These are phyloP conservation scores for Sclerotinia subarctica DNA, from an alignment of 2,329 filamentous ascomycete species.

Conservation along the genomic window DNA sequence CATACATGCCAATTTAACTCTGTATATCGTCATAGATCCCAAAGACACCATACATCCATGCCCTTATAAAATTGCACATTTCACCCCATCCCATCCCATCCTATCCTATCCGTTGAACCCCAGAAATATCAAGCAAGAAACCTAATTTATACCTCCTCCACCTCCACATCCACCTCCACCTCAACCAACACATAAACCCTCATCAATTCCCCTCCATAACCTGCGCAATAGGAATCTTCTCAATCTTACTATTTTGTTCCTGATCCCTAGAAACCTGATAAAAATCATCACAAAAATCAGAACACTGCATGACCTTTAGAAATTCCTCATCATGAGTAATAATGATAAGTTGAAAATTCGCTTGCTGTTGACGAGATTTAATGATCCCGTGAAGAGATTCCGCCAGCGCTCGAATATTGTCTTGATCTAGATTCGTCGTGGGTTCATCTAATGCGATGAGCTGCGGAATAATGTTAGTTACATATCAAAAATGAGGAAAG, in stretches of 20 bases:
- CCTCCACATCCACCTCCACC: too few species aligned
- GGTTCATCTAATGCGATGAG: constrained; percentile 96
- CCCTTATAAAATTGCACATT: neutral
- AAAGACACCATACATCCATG: neutral
- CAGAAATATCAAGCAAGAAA: neutral
- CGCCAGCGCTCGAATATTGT: constrained; percentile 90
- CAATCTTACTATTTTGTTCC: constrained; percentile 83
- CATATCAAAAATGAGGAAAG: constrained; percentile 5
- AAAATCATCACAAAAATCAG: constrained; percentile 89
- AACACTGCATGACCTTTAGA: constrained; percentile 85
- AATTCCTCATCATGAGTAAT: constrained; percentile 99
- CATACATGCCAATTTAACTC: neutral
- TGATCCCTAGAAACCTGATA: constrained; percentile 81
- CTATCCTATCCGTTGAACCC: neutral
- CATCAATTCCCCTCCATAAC: constrained; percentile 16
- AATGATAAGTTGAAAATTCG: constrained; percentile 96
- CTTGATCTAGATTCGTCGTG: constrained; percentile 91
- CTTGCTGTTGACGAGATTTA: constrained; percentile 73
- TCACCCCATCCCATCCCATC: too few species aligned
- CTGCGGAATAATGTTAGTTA: constrained; percentile 27
- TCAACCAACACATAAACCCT: neutral
- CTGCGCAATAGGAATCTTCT: constrained; percentile 40
- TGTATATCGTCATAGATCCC: neutral
- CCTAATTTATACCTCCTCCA: too few species aligned
- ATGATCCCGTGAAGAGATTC: constrained; percentile 86